Evolutionary conservation across 257 asterid genomes (phyloP).

Genomic region (Solanum tarapatanum): DNA sequence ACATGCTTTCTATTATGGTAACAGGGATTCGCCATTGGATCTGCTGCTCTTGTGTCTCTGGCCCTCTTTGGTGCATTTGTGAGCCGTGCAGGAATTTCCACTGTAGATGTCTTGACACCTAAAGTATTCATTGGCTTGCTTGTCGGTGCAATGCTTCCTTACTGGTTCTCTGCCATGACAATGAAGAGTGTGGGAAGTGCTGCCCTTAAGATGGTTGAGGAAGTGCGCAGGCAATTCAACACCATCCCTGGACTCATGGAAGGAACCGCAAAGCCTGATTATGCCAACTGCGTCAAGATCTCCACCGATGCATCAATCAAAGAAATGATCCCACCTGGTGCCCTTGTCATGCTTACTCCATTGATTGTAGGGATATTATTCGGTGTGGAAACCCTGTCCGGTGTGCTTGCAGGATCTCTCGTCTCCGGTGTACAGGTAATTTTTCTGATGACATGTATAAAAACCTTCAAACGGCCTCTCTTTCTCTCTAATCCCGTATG

Average conservation of each 20-base stretch:
- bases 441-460: not conserved
- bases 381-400: slow-evolving; percentile 74
- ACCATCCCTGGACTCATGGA: slow-evolving; percentile 76
- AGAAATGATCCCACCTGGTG: slow-evolving; percentile 86
- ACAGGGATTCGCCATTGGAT: slow-evolving; percentile 77
- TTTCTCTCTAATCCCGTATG: not conserved
- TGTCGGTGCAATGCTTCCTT: slow-evolving; percentile 87
- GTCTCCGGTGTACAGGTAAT: slow-evolving; percentile 76
- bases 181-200: slow-evolving; percentile 87
- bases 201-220: slow-evolving; percentile 85
- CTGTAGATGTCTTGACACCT: slow-evolving; percentile 66
- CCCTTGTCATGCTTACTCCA: slow-evolving; percentile 83
- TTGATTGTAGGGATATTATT: slow-evolving; percentile 64
- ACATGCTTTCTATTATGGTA: not conserved
- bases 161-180: slow-evolving; percentile 90
- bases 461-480: not conserved
- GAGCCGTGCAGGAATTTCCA: slow-evolving; percentile 60
- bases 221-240: slow-evolving; percentile 73
- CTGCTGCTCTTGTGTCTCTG: slow-evolving; percentile 80
- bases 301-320: slow-evolving; percentile 75
- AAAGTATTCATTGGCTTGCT: slow-evolving; percentile 69
- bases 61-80: slow-evolving; percentile 85
- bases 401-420: slow-evolving; percentile 74
- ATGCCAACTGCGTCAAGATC: slow-evolving; percentile 69
- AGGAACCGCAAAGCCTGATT: slow-evolving; percentile 69